Evolutionary conservation across 225 moss, liverwort and hornwort species (phyloP).

Genomic region (Asterella californica): DNA sequence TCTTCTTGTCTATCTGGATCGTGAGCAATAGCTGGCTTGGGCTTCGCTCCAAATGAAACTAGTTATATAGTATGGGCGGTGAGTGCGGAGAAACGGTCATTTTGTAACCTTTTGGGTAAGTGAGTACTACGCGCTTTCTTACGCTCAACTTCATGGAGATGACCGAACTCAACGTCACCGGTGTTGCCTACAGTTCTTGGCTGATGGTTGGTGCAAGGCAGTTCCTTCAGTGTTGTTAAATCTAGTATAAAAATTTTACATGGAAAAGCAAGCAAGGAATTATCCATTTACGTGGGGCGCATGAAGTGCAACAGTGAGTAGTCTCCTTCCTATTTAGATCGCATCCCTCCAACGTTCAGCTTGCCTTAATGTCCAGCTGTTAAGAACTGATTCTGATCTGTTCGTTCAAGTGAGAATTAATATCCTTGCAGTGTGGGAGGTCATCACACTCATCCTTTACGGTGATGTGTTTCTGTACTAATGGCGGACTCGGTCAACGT

Average conservation of each 20-base stretch:
- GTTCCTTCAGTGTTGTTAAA: not conserved
- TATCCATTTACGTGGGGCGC: not conserved
- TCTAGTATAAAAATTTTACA: not conserved
- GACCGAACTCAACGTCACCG: too few relatives aligned
- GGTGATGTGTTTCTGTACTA: not conserved
- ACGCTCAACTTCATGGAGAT: conserved; percentile 19
- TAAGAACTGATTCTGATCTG: not conserved
- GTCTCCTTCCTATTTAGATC: not conserved
- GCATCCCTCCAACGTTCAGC: not conserved
- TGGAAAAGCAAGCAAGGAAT: not conserved
- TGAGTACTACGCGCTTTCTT: not conserved
- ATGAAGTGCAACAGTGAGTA: not conserved
- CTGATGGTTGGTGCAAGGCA: conserved; percentile 31
- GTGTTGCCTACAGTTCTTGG: conserved; percentile 35
- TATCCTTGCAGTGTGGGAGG: not conserved
- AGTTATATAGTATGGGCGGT: not conserved
- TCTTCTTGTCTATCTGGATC: too few relatives aligned
- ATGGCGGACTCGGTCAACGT: not conserved
- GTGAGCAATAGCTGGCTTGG: too few relatives aligned
- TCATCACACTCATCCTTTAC: not conserved
- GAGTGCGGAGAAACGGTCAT: too few relatives aligned
- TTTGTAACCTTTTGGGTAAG: too few relatives aligned
- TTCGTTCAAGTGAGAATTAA: not conserved
- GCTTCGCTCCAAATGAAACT: not conserved
- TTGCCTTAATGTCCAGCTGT: not conserved